phyloP scores from a whole-genome alignment of 2,329 filamentous ascomycete genomes.

The Exophiala bonariae region DNA sequence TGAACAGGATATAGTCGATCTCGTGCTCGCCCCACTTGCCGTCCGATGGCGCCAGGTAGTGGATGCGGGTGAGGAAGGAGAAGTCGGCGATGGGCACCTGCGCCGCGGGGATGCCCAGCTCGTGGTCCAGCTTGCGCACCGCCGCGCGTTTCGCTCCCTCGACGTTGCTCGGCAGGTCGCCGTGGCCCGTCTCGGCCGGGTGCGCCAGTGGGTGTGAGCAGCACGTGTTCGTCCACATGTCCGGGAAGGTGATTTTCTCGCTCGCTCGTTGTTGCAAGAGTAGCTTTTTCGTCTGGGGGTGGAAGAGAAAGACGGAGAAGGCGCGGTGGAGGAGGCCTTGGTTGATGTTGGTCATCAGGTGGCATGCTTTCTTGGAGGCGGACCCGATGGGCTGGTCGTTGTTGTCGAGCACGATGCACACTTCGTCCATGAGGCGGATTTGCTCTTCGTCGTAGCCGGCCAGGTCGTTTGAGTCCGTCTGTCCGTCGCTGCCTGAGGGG shows the following conservation, averaged over 20 bases:
- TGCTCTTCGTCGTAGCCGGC: constrained; percentile 96
- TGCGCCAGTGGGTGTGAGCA: constrained; percentile 95
- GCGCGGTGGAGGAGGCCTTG: constrained; percentile 93
- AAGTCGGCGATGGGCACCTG: constrained; percentile 92
- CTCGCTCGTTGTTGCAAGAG: constrained; percentile 92
- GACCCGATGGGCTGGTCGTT: constrained; percentile 92
- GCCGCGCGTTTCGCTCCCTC: constrained; percentile 88
- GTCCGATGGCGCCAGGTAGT: constrained; percentile 96
- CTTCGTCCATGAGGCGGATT: constrained; percentile 96
- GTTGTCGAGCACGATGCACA: constrained; percentile 94
- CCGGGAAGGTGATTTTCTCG: constrained; percentile 98
- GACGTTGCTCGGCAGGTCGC: constrained; percentile 73
- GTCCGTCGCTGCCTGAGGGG: constrained; percentile 47
- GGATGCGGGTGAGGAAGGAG: constrained; percentile 91
- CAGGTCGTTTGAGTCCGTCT: constrained; percentile 58
- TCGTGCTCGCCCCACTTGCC: constrained; percentile 99
- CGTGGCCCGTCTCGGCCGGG: constrained; percentile 81
- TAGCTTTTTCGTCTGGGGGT: constrained; percentile 78
- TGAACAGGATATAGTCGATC: constrained; percentile 98
- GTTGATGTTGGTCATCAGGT: constrained; percentile 98
- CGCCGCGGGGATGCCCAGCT: constrained; percentile 84
- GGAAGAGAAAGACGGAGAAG: constrained; percentile 97
- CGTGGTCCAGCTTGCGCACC: constrained; percentile 89
- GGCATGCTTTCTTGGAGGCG: constrained; percentile 97
- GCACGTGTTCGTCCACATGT: constrained; percentile 99